Evolutionary conservation across 176 grass and related monocot species (phyloP).

Genomic region (Oryza officinalis): DNA sequence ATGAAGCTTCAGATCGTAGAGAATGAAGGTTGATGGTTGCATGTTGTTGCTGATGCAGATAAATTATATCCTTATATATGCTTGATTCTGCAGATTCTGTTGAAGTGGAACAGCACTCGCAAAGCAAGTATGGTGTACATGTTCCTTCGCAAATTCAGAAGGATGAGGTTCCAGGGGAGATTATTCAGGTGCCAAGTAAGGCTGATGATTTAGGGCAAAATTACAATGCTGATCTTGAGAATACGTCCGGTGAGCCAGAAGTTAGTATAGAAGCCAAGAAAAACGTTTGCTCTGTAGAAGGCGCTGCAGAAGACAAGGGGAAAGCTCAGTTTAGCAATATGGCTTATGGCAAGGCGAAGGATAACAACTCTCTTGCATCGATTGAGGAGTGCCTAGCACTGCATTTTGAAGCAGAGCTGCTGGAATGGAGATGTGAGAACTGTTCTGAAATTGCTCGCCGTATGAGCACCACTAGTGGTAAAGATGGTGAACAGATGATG

Average conservation of each 20-base stretch:
- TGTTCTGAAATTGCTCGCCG: constrained; percentile 32
- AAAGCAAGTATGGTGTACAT: constrained; percentile 41
- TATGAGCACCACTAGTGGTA: neutral
- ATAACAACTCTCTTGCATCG: constrained; percentile 16
- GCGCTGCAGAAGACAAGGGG: constrained; percentile 16
- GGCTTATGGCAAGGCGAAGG: neutral
- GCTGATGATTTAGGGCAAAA: neutral
- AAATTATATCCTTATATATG: constrained; percentile 25
- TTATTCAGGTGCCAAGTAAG: neutral
- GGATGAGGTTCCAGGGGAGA: neutral
- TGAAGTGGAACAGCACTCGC: constrained; percentile 11
- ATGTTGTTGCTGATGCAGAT: constrained; percentile 44
- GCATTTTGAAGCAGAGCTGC: neutral
- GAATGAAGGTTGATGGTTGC: constrained; percentile 45
- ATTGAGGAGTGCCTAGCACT: constrained; percentile 31
- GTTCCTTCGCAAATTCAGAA: constrained; percentile 20
- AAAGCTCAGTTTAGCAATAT: constrained; percentile 8
- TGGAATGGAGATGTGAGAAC: constrained; percentile 27
- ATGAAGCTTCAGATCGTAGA: constrained; percentile 20
- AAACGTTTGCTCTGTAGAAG: neutral
- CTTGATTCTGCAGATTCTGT: constrained; percentile 53
- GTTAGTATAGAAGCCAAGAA: constrained; percentile 5
- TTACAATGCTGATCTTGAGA: neutral
- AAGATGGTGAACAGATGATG: neutral
- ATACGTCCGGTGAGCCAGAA: neutral